Evolutionary conservation across 2,329 filamentous ascomycete species (phyloP), one percentile per base, ranked within the genome.

Genomic region (Aspergillus pseudotamarii): DNA sequence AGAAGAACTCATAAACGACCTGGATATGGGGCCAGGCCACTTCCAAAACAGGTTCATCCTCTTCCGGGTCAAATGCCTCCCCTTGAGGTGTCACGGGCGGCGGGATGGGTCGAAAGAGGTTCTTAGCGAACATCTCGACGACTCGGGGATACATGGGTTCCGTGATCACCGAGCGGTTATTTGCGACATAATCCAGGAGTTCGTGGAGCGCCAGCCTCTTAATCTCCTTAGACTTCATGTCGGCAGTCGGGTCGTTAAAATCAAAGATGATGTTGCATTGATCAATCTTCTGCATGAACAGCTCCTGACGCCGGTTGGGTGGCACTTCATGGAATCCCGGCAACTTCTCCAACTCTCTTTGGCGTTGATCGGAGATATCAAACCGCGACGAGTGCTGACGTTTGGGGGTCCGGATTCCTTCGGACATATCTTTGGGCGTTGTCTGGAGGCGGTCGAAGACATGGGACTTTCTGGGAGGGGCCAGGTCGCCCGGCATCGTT

Each of bases 251-350:
- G 79, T 99, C 95, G 77, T 98, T 99, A 83, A 99, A 99, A 82
- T 99, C 95, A 76, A 99, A 99, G 73, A 99, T 99, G 83, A 99
- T 96, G 77, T 99, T 99, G 84, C 95, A 99, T 79, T 99, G 95
- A 74, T 98, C 95, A 71, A 99, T 95, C 85, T 99, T 99, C 77
- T 98, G 94, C 94, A 99, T 97, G 81, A 99, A 99, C 21, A 99
- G 87, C 72, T 98, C 94, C 80, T 97, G 94, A 66, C 95, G 89
- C 67, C 94, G 89, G 76, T 96, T 96, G 19, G 95, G 95, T 12
- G 94, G 91, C 30, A 98, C 95, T 80, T 99, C 95, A 74, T 99
- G 95, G 80, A 99, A 99, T 41, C 95, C 95, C 1, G 95, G 94
- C 28, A 99, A 85, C 81, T 99, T 99, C 79, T 99, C 95, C 57